Conservation (phyloP, 2,329 filamentous ascomycete genomes). For the Cordyceps farinosa region DNA sequence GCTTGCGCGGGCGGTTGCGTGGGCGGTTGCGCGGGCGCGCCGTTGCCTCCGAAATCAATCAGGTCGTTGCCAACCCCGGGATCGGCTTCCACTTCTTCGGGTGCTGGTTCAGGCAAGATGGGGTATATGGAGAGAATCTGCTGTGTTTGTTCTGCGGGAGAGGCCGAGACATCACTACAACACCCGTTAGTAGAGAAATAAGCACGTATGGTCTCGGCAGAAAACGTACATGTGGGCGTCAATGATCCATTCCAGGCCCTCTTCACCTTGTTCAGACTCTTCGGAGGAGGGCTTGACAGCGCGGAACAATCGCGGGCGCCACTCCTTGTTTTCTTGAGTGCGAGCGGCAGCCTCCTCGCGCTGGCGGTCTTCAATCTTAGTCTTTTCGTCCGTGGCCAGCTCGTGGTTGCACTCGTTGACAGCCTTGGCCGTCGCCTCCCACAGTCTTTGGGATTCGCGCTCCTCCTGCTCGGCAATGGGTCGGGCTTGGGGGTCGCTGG, state of each 20-base stretch:
- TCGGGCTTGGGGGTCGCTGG: constrained; percentile 68
- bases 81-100: constrained; percentile 44
- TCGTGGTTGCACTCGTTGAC: constrained; percentile 84
- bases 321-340: constrained; percentile 74
- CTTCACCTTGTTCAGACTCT: constrained; percentile 73
- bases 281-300: constrained; percentile 66
- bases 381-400: constrained; percentile 89
- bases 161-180: constrained; percentile 37
- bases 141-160: constrained; percentile 67
- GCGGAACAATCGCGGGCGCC: constrained; percentile 84
- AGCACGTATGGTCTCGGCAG: too few relatives aligned
- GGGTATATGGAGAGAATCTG: constrained; percentile 86
- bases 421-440: constrained; percentile 76
- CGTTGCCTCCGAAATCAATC: constrained; percentile 53
- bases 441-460: constrained; percentile 84
- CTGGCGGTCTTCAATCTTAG: constrained; percentile 90
- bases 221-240: constrained; percentile 72
- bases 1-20: neutral
- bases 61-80: constrained; percentile 38
- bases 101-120: constrained; percentile 74
- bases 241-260: constrained; percentile 93
- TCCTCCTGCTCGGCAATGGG: constrained; percentile 84
- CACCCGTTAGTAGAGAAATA: neutral
- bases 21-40: constrained; percentile 6
- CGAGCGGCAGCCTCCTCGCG: constrained; percentile 81